Evolutionary conservation across 1,284 basidiomycete species (phyloP), one percentile per base, ranked within the genome.

Genomic region (Ganoderma multipileum): DNA sequence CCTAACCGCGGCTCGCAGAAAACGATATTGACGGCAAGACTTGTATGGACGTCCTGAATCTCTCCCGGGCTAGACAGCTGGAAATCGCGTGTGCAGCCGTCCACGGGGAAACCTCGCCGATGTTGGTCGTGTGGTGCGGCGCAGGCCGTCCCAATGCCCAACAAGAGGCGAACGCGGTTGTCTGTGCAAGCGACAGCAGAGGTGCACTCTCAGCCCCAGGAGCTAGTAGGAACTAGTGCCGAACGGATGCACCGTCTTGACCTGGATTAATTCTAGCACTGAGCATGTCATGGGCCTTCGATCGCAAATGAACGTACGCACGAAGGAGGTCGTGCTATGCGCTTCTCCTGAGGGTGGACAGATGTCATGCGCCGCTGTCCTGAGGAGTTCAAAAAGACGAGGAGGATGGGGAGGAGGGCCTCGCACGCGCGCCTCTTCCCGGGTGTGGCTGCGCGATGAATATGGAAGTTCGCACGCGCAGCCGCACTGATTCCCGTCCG

Each of bases 321-420:
- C 55, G 18, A n/a, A 47, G 26, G 16, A 36, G 28, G 61, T 50
- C 54, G 28, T 30, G 28, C 26, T 18, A 20, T 26, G 11, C 18
- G 52, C 57, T 47, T 66, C 64, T 20, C 38, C 64, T 54, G 59
- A 54, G 36, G 28, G 9, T 47, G 18, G 26, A 26, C 36, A 2
- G 33, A 26, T 65, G 58, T 65, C 64, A 52, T 62, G 52, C 65
- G 65, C 52, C 65, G 66, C 61, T 63, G 66, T 14, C n/a, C 33
- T 33, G 61, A 52, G 55, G 59, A 18, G 33, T 59, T 63, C 30
- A 67, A 67, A 67, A 63, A 62, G 52, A 58, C 41, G 42, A 26
- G 16, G 61, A 23, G 36, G 52, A 41, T 16, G 50, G 30, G 30
- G 23, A 23, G 33, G 50, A 41, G 5, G 18, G 41, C 42, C 58